These are phyloP conservation scores for Penicillium herquei DNA, from an alignment of 495 filamentous ascomycete species.

Conservation along the genomic window DNA sequence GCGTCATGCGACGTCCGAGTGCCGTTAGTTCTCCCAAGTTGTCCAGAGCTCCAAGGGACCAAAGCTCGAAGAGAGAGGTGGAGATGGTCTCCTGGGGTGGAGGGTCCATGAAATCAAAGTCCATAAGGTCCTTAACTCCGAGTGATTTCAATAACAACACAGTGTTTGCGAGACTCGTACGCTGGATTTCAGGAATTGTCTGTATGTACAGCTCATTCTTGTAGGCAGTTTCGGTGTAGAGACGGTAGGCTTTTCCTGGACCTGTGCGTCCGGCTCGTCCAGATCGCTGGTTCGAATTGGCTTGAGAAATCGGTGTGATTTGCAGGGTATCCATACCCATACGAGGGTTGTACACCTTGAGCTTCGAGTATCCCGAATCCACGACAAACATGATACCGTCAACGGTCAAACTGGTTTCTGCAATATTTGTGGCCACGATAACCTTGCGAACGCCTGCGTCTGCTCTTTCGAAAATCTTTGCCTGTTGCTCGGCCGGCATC, in stretches of 20 bases:
- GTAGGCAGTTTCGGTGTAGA: slow-evolving; percentile 93
- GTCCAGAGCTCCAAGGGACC: slow-evolving; percentile 91
- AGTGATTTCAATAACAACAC: slow-evolving; percentile 92
- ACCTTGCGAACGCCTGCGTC: slow-evolving; percentile 90
- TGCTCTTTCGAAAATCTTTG: slow-evolving; percentile 94
- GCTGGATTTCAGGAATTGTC: slow-evolving; percentile 97
- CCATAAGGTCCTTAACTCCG: slow-evolving; percentile 89
- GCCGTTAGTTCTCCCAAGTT: slow-evolving; percentile 90
- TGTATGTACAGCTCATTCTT: slow-evolving; percentile 97
- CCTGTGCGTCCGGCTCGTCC: slow-evolving; percentile 94
- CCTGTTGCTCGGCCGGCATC: slow-evolving; percentile 97
- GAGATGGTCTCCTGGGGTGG: slow-evolving; percentile 98
- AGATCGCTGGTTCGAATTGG: slow-evolving; percentile 90
- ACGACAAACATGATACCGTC: slow-evolving; percentile 99
- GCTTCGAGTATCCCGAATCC: slow-evolving; percentile 91
- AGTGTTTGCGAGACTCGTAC: slow-evolving; percentile 93
- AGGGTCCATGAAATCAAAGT: slow-evolving; percentile 99
- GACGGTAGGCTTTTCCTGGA: slow-evolving; percentile 90
- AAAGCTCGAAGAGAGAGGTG: slow-evolving; percentile 95
- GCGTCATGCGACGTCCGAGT: slow-evolving; percentile 89
- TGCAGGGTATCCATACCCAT: slow-evolving; percentile 99
- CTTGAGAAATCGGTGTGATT: slow-evolving; percentile 97
- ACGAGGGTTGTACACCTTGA: slow-evolving; percentile 97
- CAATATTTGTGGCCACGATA: slow-evolving; percentile 98
- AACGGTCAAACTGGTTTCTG: slow-evolving; percentile 96